These are phyloP conservation scores for Neurospora intermedia DNA, from an alignment of 495 filamentous ascomycete species.

Conservation along the genomic window DNA sequence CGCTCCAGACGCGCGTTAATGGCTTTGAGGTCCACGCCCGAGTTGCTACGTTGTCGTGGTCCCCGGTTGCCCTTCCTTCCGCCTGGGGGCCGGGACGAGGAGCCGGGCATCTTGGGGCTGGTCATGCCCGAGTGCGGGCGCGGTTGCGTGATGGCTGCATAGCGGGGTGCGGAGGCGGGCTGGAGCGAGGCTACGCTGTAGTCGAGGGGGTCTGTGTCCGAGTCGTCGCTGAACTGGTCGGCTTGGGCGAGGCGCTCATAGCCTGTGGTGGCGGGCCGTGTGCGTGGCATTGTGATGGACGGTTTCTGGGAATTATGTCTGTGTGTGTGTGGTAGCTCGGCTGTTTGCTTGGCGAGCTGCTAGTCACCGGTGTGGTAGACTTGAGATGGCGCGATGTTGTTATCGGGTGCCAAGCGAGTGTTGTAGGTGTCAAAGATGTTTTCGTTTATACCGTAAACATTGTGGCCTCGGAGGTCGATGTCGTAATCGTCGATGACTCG, in stretches of 20 bases:
- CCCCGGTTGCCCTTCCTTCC: conserved; percentile 20
- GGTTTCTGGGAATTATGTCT: background rate
- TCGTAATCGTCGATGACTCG: background rate
- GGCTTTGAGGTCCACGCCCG: conserved; percentile 94
- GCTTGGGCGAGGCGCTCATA: conserved; percentile 89
- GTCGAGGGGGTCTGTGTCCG: conserved; percentile 51
- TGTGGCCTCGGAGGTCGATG: background rate
- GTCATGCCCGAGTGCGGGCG: conserved; percentile 51
- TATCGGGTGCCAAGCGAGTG: background rate
- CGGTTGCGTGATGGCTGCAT: conserved; percentile 54
- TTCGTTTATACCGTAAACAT: background rate
- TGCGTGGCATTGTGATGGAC: conserved; percentile 24
- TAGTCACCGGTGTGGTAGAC: background rate
- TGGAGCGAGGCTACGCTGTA: conserved; percentile 45
- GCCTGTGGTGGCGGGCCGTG: conserved; percentile 67
- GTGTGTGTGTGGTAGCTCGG: background rate
- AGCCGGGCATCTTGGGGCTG: conserved; percentile 28
- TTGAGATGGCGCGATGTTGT: background rate
- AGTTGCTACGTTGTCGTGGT: conserved; percentile 51
- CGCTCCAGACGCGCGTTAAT: conserved; percentile 93
- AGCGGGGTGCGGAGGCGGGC: conserved; percentile 54
- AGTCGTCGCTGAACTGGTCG: conserved; percentile 72
- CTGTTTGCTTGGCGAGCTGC: background rate
- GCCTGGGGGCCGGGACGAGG: conserved; percentile 28
- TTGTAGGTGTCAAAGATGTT: background rate